phyloP scores from a whole-genome alignment of 2,329 filamentous ascomycete genomes.

The Fusarium sulawesiense region DNA sequence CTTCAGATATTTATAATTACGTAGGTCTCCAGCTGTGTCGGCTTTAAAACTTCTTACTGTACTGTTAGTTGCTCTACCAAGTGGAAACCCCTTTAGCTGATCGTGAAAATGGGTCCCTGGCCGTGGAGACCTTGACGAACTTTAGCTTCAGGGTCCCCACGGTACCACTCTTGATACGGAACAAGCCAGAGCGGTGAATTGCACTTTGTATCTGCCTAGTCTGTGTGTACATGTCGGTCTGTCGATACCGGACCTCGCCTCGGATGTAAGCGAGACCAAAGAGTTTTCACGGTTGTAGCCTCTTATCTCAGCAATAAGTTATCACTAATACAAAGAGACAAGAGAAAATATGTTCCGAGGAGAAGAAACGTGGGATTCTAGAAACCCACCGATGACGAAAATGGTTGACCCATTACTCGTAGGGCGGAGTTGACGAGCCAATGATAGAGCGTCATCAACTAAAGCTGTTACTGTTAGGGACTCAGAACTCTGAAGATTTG shows the following conservation, averaged over 20 bases:
- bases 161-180: conserved; percentile 33
- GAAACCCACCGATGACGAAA: conserved; percentile 35
- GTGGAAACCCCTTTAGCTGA: conserved; percentile 32
- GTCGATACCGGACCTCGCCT: conserved; percentile 10
- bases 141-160: conserved; percentile 40
- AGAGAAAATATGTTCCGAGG: not conserved
- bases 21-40: conserved; percentile 8
- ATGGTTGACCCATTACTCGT: conserved; percentile 33
- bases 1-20: conserved; percentile 33
- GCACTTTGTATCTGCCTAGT: conserved; percentile 11
- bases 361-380: conserved; percentile 18
- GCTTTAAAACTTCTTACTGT: conserved; percentile 24
- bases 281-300: conserved; percentile 5
- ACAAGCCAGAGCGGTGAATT: conserved; percentile 35
- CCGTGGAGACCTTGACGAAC: conserved; percentile 21
- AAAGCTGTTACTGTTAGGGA: not conserved
- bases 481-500: not conserved
- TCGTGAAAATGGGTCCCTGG: conserved; percentile 16
- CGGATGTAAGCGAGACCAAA: conserved; percentile 8
- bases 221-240: conserved; percentile 23
- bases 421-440: conserved; percentile 12
- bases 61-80: conserved; percentile 2
- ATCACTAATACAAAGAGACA: not conserved
- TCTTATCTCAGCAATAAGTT: conserved; percentile 9
- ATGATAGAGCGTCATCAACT: conserved; percentile 6